Conservation (phyloP, 495 filamentous ascomycete genomes). For the Hyaloscypha variabilis region DNA sequence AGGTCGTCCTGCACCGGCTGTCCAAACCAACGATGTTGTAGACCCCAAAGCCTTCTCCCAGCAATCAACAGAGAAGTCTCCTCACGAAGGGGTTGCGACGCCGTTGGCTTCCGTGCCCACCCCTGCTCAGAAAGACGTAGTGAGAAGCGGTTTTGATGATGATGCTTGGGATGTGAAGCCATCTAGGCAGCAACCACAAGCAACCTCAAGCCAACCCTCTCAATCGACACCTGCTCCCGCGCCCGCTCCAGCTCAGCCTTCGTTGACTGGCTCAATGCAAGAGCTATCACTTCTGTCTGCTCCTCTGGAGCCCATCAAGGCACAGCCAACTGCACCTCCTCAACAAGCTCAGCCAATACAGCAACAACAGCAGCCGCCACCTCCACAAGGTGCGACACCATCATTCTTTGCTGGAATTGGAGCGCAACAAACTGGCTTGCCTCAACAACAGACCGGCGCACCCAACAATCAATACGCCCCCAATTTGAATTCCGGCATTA, state of each 20-base stretch:
- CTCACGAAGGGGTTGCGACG: constrained; percentile 47
- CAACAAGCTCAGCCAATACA: constrained; percentile 40
- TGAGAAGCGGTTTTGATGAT: constrained; percentile 82
- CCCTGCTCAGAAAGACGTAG: constrained; percentile 48
- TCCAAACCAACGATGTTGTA: constrained; percentile 82
- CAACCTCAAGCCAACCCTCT: constrained; percentile 37
- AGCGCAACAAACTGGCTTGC: constrained; percentile 40
- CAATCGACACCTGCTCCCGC: constrained; percentile 37
- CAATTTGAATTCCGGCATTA: constrained; percentile 26
- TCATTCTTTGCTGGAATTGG: constrained; percentile 44
- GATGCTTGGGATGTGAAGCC: constrained; percentile 98
- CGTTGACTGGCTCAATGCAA: constrained; percentile 71
- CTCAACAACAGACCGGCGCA: constrained; percentile 36
- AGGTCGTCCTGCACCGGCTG: constrained; percentile 80
- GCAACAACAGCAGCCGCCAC: constrained; percentile 52
- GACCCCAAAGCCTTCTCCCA: constrained; percentile 84
- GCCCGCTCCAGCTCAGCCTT: constrained; percentile 40
- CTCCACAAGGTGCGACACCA: constrained; percentile 44
- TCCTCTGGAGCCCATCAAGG: constrained; percentile 74
- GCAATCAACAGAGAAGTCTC: constrained; percentile 45
- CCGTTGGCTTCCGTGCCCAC: constrained; percentile 41
- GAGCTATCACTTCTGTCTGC: constrained; percentile 77
- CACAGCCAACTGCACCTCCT: constrained; percentile 51
- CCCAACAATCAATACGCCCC: constrained; percentile 25
- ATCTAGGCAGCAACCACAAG: constrained; percentile 58